Conservation (phyloP, 768 basidiomycete species). For the Lactifluus rugatus region DNA sequence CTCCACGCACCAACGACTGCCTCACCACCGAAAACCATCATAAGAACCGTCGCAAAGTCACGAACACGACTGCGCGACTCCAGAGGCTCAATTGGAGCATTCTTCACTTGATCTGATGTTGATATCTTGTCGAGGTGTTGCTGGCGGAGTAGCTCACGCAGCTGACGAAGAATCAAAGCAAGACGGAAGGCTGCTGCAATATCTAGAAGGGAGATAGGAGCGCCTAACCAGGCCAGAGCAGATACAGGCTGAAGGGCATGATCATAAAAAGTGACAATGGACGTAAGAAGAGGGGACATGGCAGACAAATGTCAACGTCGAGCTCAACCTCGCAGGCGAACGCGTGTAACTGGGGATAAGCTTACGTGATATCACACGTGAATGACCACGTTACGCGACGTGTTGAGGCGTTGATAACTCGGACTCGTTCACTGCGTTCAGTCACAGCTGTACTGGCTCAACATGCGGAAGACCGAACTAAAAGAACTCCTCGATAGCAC, state of each 20-base stretch:
- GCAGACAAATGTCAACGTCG: background rate
- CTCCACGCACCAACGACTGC: slow-evolving; percentile 15
- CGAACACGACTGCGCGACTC: slow-evolving; percentile 15
- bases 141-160: slow-evolving; percentile 6
- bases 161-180: slow-evolving; percentile 18
- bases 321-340: background rate
- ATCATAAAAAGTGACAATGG: slow-evolving; percentile 18
- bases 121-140: slow-evolving; percentile 3
- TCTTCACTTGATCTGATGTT: background rate
- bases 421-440: background rate
- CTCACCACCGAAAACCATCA: slow-evolving; percentile 21
- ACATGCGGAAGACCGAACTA: slow-evolving; percentile 11
- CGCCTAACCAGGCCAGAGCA: slow-evolving; percentile 14
- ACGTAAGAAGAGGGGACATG: slow-evolving; percentile 14
- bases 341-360: background rate
- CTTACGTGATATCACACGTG: too few species aligned
- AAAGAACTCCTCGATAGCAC: slow-evolving; percentile 10
- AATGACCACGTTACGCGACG: background rate
- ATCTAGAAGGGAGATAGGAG: slow-evolving; percentile 12
- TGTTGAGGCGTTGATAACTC: background rate
- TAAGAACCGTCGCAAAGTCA: slow-evolving; percentile 13
- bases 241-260: slow-evolving; percentile 13
- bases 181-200: slow-evolving; percentile 16
- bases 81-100: background rate
- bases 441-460: too few species aligned